These are phyloP conservation scores for Umbilicaria muhlenbergii DNA, from an alignment of 495 filamentous ascomycete genomes.

Conservation along the genomic window DNA sequence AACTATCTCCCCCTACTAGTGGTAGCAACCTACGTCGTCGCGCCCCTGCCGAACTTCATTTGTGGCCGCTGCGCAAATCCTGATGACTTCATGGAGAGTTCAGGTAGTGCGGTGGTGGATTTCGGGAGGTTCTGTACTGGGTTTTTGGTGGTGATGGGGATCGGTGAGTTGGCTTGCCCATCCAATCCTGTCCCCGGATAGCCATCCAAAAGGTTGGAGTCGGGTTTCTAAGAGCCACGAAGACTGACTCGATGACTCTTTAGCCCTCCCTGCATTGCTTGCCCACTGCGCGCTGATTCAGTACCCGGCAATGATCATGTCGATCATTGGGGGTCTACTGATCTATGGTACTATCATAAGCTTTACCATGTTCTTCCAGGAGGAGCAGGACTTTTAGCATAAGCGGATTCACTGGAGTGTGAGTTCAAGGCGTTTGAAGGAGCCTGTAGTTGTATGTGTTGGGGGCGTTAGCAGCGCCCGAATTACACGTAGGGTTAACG, in stretches of 20 bases:
- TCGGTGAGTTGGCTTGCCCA: slow-evolving; percentile 48
- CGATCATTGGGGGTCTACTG: slow-evolving; percentile 74
- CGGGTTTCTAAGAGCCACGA: too few relatives aligned
- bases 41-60: slow-evolving; percentile 91
- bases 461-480: background rate
- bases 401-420: slow-evolving; percentile 14
- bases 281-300: slow-evolving; percentile 71
- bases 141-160: slow-evolving; percentile 93
- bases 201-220: background rate
- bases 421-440: background rate
- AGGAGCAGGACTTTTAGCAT: slow-evolving; percentile 68
- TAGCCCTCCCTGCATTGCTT: slow-evolving; percentile 82
- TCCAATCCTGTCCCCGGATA: background rate
- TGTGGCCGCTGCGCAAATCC: slow-evolving; percentile 74
- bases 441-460: background rate
- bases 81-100: slow-evolving; percentile 92
- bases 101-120: slow-evolving; percentile 66
- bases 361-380: slow-evolving; percentile 96
- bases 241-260: background rate
- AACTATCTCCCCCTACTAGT: slow-evolving; percentile 89
- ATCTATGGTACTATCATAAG: slow-evolving; percentile 97
- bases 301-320: slow-evolving; percentile 87
- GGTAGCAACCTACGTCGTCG: slow-evolving; percentile 86
- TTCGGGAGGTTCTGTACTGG: slow-evolving; percentile 91
- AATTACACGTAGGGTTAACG: too few relatives aligned